A percentile compares a stretch with the other conserved stretches of the same genome.
Conservation (phyloP, 805 yeast genomes). For the Teunomyces aglyptinius region DNA sequence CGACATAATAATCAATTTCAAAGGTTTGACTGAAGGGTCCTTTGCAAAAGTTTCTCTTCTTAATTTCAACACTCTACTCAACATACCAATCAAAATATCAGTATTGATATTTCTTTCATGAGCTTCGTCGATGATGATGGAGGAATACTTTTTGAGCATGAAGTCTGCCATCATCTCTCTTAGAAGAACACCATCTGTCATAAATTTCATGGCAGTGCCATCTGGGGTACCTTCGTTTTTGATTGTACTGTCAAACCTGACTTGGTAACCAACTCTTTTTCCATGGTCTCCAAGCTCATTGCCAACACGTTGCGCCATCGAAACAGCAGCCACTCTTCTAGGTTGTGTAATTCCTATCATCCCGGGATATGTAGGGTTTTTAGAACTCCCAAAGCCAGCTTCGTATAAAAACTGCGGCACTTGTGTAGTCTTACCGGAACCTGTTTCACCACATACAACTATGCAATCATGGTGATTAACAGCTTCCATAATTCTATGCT, state of each 20-base stretch:
- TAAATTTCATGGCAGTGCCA: constrained; percentile 74
- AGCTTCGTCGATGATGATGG: constrained; percentile 92
- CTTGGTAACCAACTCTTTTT: constrained; percentile 71
- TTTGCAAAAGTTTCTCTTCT: constrained; percentile 53
- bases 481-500: constrained; percentile 93
- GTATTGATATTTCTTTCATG: constrained; percentile 96
- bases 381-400: constrained; percentile 80
- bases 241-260: constrained; percentile 72
- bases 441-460: constrained; percentile 95
- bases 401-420: constrained; percentile 95
- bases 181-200: constrained; percentile 93
- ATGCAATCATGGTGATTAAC: constrained; percentile 88
- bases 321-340: constrained; percentile 89
- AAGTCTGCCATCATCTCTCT: constrained; percentile 93
- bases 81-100: constrained; percentile 91
- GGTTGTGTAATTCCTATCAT: constrained; percentile 97
- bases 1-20: constrained; percentile 91
- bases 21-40: constrained; percentile 53
- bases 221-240: constrained; percentile 44
- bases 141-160: constrained; percentile 75
- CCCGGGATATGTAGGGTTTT: constrained; percentile 62
- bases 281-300: constrained; percentile 74
- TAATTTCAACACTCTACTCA: constrained; percentile 78
- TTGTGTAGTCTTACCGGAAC: constrained; percentile 98
- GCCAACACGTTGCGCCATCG: constrained; percentile 82